Base-by-base conservation (phyloP, 179 eudicot genomes). In the Camellia oleifera region DNA sequence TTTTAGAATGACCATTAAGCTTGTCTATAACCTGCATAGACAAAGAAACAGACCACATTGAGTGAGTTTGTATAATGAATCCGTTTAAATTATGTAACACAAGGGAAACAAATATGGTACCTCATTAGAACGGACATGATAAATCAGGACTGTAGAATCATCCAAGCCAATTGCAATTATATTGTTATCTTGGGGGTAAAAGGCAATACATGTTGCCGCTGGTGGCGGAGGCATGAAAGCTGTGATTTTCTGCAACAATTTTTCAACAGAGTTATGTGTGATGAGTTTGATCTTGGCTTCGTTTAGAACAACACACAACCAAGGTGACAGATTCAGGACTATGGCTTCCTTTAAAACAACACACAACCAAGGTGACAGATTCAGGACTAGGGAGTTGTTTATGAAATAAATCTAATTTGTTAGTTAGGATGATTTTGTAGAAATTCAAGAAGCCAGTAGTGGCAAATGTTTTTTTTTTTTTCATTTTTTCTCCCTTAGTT, bases 91-190 rank as follows among this genome's bases (percentile, higher is more conserved):
- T 42, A 56, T 74, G 69, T 7, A 64, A 62, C 40, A 32, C 17
- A 60, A 44, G 53, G 32, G 57, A 66, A n/a, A 42, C 32, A 78
- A 5, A 64, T 32, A 20, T 18, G 44, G 14, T 81, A 87, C 89
- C 85, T 77, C 65, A 58, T 77, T 78, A 4, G 67, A 4, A 18
- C 82, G 88, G 52, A 81, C 65, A 48, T 85, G 64, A 64, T 84
- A 87, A 54, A 87, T 83, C 56, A 82, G 77, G 67, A 87, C 81
- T 12, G 84, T 73, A 7, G 87, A 82, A 67, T 87, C 87, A 80
- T 83, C 86, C 77, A 74, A 66, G 79, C 89, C 89, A 72, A 87
- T 74, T 26, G 87, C 89, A 69, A 87, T 82, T 72, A 87, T 67
- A 77, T 87, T 87, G 81, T 84, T 84, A 76, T 87, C 87, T 23